These are phyloP conservation scores for Pisolithus microcarpus DNA, from an alignment of 768 basidiomycete species.

Conservation along the genomic window DNA sequence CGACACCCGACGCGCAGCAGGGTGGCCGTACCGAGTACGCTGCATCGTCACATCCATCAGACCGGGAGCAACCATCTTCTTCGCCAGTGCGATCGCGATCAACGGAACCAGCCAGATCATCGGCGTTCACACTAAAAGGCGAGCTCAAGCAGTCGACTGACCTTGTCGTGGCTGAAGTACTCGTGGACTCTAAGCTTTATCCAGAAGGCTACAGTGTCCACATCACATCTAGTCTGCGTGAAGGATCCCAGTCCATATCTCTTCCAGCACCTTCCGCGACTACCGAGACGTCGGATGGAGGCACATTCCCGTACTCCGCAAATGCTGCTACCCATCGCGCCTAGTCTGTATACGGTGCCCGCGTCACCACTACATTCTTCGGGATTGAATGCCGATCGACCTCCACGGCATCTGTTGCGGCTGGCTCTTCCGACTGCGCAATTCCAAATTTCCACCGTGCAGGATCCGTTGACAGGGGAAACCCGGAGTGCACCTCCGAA, in stretches of 20 bases:
- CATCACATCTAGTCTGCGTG: constrained; percentile 38
- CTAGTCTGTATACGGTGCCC: constrained; percentile 68
- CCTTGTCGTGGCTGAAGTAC: constrained; percentile 68
- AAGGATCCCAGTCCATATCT: constrained; percentile 31
- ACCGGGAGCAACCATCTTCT: constrained; percentile 15
- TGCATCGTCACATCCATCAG: constrained; percentile 19
- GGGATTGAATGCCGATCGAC: constrained; percentile 43
- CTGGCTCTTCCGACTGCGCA: constrained; percentile 78
- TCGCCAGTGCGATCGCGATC: constrained; percentile 28
- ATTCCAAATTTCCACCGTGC: constrained; percentile 66
- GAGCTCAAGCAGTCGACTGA: constrained; percentile 60
- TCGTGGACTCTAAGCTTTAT: constrained; percentile 77
- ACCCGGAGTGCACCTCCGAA: constrained; percentile 49
- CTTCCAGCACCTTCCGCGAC: constrained; percentile 17
- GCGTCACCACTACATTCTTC: constrained; percentile 78
- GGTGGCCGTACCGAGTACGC: constrained; percentile 8
- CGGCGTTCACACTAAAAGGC: constrained; percentile 56
- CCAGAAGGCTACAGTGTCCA: constrained; percentile 62
- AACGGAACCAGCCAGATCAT: constrained; percentile 32
- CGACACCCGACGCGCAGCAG: constrained; percentile 11
- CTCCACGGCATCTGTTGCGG: constrained; percentile 68
- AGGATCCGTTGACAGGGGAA: constrained; percentile 77
- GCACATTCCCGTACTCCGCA: neutral
- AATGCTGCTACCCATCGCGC: constrained; percentile 44
- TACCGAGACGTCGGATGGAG: constrained; percentile 3